Base-by-base conservation (phyloP, 768 basidiomycete genomes). In the Termitomyces sp. region DNA sequence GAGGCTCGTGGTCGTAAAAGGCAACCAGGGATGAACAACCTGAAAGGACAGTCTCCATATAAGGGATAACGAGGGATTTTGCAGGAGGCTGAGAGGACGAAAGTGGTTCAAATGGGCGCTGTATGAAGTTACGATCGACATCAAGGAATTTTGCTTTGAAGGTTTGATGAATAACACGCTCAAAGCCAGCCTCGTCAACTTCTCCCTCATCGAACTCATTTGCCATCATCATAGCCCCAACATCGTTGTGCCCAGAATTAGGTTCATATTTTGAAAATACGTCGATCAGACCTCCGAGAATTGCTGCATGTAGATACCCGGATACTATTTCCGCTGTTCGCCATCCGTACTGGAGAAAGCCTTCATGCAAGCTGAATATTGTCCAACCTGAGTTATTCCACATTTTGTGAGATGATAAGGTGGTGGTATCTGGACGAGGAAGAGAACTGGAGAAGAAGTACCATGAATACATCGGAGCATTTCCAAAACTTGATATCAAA, bases 1-100 rank as follows among this genome's bases (percentile, higher is more conserved):
- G 66, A 10, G 64, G 61, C 22, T 68, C 62, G 10, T 64, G 66
- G 40, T 79, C 75, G 52, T 76, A 78, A 42, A 70, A 56, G 5
- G 61, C 50, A 11, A 76, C 60, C 18, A 74, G 62, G 1, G 69
- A 70, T 20, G 70, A 74, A 1, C 72, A 66, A 12, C 71, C 73
- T 7, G 70, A 55, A 13, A 67, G 62, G 2, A 75, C 73, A 7
- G 62, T 62, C 4, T 64, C 64, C 10, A 76, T 67, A 20, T 69
- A 55, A 10, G 59, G 50, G 18, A 62, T 53, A 9, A 62, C 66
- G 0, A 60, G 54, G 32, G 60, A 39, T 20, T 60, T 61, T 0
- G 68, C 68, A 16, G 54, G 63, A n/a, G 18, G 23, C n/a, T 9
- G 22, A 35, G 46, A 47, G 35, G 23, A 35, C 53, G 18, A 67